Evolutionary conservation across 2,329 filamentous ascomycete genomes (phyloP).

Genomic region (Zasmidium cellare): DNA sequence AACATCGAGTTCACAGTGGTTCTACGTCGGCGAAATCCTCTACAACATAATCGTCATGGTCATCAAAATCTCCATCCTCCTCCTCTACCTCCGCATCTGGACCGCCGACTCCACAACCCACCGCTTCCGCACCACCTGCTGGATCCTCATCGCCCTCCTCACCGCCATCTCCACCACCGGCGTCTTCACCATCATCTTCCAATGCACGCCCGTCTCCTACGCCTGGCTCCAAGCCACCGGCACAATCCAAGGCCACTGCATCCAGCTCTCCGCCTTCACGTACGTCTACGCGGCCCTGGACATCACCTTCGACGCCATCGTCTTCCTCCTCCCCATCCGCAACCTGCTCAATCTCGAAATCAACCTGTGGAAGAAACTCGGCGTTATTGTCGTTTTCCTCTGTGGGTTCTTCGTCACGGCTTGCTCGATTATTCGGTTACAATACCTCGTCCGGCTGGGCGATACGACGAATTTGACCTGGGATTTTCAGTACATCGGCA

Average conservation of each 20-base stretch:
- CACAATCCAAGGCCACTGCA: not conserved
- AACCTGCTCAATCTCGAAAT: conserved; percentile 7
- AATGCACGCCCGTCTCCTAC: conserved; percentile 8
- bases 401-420: conserved; percentile 11
- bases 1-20: conserved; percentile 5
- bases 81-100: conserved; percentile 16
- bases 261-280: not conserved
- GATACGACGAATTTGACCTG: conserved; percentile 7
- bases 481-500: conserved; percentile 11
- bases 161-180: conserved; percentile 1
- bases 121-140: conserved; percentile 8
- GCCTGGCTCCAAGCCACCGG: conserved; percentile 3
- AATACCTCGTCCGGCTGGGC: conserved; percentile 11
- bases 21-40: conserved; percentile 11
- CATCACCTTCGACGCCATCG: conserved; percentile 8
- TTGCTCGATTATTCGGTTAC: conserved; percentile 8
- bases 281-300: conserved; percentile 11
- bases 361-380: conserved; percentile 8
- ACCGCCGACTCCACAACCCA: conserved; percentile 5
- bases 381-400: conserved; percentile 8
- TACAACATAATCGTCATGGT: conserved; percentile 14
- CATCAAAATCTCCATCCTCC: conserved; percentile 9
- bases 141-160: conserved; percentile 5
- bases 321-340: conserved; percentile 11
- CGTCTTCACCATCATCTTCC: conserved; percentile 12